Percentiles rank a stretch among this genome's conserved stretches.
Evolutionary conservation across 2,329 filamentous ascomycete genomes (phyloP).

Genomic region (Exophiala lecanii-corni): DNA sequence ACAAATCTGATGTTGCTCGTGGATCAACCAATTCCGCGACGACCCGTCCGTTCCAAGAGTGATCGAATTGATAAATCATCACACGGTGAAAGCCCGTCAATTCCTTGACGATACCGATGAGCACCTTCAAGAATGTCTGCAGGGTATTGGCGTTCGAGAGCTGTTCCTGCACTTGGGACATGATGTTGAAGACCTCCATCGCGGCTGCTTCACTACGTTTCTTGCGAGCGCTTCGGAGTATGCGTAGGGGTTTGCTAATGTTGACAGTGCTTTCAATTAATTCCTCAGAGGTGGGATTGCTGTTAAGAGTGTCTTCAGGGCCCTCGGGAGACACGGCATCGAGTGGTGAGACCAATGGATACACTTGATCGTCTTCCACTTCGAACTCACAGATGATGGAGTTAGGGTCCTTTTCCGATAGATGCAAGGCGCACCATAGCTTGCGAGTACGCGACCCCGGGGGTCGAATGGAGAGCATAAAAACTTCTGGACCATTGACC

Average conservation of each 20-base stretch:
- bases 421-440: constrained; percentile 83
- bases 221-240: constrained; percentile 70
- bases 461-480: constrained; percentile 67
- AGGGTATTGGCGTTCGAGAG: constrained; percentile 67
- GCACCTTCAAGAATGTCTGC: constrained; percentile 69
- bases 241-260: constrained; percentile 69
- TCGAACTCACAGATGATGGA: constrained; percentile 86
- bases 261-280: constrained; percentile 70
- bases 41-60: constrained; percentile 75
- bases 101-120: constrained; percentile 83
- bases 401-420: constrained; percentile 62
- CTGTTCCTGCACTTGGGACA: constrained; percentile 88
- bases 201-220: constrained; percentile 77
- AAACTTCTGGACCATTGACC: constrained; percentile 77
- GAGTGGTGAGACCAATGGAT: constrained; percentile 59
- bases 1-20: constrained; percentile 71
- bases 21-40: constrained; percentile 85
- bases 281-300: constrained; percentile 69
- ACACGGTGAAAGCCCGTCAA: constrained; percentile 86
- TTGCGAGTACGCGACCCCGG: constrained; percentile 57
- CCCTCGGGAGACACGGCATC: constrained; percentile 57
- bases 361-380: constrained; percentile 67
- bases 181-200: constrained; percentile 87
- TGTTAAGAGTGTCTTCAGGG: constrained; percentile 69
- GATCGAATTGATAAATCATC: constrained; percentile 90